Conservation (phyloP, 2,329 filamentous ascomycete species). For the Xenoacremonium recifei region DNA sequence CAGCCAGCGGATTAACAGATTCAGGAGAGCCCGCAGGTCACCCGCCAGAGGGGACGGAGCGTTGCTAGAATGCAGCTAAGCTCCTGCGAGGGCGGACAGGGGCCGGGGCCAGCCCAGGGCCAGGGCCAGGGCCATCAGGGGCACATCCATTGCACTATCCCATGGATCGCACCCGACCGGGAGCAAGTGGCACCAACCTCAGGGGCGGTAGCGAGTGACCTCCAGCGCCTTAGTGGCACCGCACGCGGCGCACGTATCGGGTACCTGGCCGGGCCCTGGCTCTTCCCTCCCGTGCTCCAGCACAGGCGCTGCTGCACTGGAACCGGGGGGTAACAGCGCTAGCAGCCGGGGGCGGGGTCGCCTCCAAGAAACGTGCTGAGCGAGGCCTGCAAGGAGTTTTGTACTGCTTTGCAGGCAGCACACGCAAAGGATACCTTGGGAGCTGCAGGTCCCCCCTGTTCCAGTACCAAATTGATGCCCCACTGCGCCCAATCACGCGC, state of each 20-base stretch:
- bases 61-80: background rate
- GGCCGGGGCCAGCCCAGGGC: slow-evolving; percentile 6
- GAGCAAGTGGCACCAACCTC: background rate
- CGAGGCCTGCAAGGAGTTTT: background rate
- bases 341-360: slow-evolving; percentile 10
- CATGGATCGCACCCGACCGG: slow-evolving; percentile 6
- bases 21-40: background rate
- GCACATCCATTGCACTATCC: slow-evolving; percentile 15
- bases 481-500: slow-evolving; percentile 13
- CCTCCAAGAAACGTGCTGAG: background rate
- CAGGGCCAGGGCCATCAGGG: slow-evolving; percentile 20
- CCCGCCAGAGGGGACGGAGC: background rate
- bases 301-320: slow-evolving; percentile 1
- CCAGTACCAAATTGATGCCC: background rate
- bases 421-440: background rate
- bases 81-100: background rate
- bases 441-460: background rate
- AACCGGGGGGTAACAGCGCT: background rate
- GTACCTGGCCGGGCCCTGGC: slow-evolving; percentile 7
- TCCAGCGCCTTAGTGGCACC: too few relatives aligned
- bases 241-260: slow-evolving; percentile 6
- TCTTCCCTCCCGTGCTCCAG: slow-evolving; percentile 6
- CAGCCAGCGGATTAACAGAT: background rate
- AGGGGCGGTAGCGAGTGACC: background rate
- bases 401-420: background rate